A percentile compares a stretch with the other conserved stretches of the same genome.
These are phyloP conservation scores for Pleurotus tuoliensis DNA, from an alignment of 768 basidiomycete genomes.

Conservation along the genomic window DNA sequence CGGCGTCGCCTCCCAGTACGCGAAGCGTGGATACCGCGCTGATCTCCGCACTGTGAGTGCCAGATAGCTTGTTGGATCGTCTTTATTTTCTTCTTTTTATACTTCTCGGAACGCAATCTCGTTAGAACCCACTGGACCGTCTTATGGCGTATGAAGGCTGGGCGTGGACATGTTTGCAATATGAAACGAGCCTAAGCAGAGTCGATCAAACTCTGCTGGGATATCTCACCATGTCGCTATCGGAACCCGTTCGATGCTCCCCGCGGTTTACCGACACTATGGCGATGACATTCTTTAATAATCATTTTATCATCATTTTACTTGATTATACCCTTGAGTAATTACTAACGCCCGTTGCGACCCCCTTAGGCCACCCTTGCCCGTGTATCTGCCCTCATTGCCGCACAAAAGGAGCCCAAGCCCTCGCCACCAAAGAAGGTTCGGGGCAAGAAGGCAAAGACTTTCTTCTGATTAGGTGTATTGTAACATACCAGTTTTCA, in stretches of 20 bases:
- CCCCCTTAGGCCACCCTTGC: constrained; percentile 62
- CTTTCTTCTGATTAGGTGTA: constrained; percentile 16
- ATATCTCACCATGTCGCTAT: constrained; percentile 73
- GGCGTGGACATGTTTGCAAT: constrained; percentile 95
- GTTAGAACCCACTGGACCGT: constrained; percentile 90
- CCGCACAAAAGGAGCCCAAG: constrained; percentile 71
- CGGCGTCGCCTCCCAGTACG: constrained; percentile 55
- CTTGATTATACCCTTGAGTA: constrained; percentile 11
- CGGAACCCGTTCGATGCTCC: constrained; percentile 60
- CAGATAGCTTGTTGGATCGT: constrained; percentile 4
- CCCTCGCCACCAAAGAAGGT: constrained; percentile 61
- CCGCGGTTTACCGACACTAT: constrained; percentile 69
- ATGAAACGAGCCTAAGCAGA: constrained; percentile 45
- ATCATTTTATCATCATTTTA: constrained; percentile 13
- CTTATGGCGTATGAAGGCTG: constrained; percentile 70
- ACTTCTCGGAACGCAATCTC: constrained; percentile 55
- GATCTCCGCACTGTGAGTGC: constrained; percentile 75
- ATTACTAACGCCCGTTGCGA: constrained; percentile 25
- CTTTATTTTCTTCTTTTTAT: constrained; percentile 10
- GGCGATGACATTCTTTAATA: constrained; percentile 50
- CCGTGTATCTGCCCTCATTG: constrained; percentile 69
- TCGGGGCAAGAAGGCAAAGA: constrained; percentile 64
- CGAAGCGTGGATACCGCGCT: constrained; percentile 71
- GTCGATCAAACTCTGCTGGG: constrained; percentile 59
- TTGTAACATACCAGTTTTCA: constrained; percentile 17